Percentiles rank a stretch among this genome's conserved stretches.
phyloP scores from a whole-genome alignment of 805 yeast species.

The Hanseniaspora pseudoguilliermondii region DNA sequence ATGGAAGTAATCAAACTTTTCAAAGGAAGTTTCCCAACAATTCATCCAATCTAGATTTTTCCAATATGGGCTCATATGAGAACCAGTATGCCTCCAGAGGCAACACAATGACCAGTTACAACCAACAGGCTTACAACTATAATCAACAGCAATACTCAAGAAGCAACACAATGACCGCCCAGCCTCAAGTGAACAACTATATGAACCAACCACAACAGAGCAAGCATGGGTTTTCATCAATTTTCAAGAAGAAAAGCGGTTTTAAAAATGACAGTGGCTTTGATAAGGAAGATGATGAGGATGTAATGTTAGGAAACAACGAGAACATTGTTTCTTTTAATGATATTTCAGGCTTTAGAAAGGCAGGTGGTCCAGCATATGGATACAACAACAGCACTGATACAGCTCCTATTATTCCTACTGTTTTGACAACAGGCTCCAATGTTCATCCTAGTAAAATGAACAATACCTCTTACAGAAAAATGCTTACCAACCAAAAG shows the following conservation, averaged over 20 bases:
- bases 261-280: constrained; percentile 10
- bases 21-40: background rate
- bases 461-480: constrained; percentile 52
- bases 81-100: constrained; percentile 1
- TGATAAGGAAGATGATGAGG: constrained; percentile 28
- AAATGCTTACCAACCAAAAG: constrained; percentile 54
- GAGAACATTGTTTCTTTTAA: constrained; percentile 42
- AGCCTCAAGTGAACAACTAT: background rate
- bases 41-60: background rate
- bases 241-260: constrained; percentile 10
- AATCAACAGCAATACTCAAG: constrained; percentile 7
- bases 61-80: background rate
- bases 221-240: background rate
- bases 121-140: constrained; percentile 13
- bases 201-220: background rate
- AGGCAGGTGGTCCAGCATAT: constrained; percentile 47
- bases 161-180: background rate
- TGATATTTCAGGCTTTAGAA: constrained; percentile 51
- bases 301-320: constrained; percentile 24
- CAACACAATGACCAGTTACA: constrained; percentile 3
- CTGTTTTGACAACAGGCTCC: constrained; percentile 32
- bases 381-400: constrained; percentile 38
- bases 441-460: constrained; percentile 22
- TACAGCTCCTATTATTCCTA: constrained; percentile 67
- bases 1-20: background rate